These are phyloP conservation scores for Abrus precatorius DNA, from an alignment of 306 rosid genomes.

Conservation along the genomic window DNA sequence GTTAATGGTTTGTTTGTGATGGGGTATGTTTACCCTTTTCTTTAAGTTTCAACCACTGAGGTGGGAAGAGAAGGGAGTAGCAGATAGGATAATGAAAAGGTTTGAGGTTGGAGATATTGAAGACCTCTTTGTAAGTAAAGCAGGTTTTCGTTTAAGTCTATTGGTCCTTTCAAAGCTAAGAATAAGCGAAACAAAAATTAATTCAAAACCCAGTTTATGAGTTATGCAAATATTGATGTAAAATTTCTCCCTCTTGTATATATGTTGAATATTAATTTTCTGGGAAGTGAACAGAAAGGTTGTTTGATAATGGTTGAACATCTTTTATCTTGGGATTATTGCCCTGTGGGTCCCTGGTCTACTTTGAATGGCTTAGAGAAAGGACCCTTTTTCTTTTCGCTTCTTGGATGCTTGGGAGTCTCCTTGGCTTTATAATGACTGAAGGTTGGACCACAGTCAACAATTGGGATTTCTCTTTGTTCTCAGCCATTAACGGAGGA, in stretches of 20 bases:
- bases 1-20: constrained; percentile 33
- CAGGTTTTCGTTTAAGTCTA: constrained; percentile 6
- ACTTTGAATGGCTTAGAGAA: too few species aligned
- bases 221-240: constrained; percentile 10
- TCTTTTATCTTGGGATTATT: background rate
- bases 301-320: background rate
- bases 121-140: constrained; percentile 39
- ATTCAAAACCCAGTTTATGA: constrained; percentile 30
- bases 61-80: background rate
- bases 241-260: constrained; percentile 9
- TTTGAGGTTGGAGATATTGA: constrained; percentile 37
- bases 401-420: background rate
- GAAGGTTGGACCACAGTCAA: background rate
- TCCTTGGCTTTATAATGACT: background rate
- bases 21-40: constrained; percentile 11
- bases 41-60: constrained; percentile 12
- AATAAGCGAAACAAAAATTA: constrained; percentile 12
- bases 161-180: constrained; percentile 22
- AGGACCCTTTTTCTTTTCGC: too few species aligned
- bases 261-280: background rate
- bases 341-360: too few species aligned
- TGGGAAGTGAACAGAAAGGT: background rate
- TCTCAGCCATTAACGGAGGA: background rate
- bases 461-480: background rate
- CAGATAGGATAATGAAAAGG: constrained; percentile 28